Percentiles rank a stretch among this genome's conserved stretches.
Evolutionary conservation across 2,329 filamentous ascomycete genomes (phyloP).

Genomic region (Trichoderma hamatum): DNA sequence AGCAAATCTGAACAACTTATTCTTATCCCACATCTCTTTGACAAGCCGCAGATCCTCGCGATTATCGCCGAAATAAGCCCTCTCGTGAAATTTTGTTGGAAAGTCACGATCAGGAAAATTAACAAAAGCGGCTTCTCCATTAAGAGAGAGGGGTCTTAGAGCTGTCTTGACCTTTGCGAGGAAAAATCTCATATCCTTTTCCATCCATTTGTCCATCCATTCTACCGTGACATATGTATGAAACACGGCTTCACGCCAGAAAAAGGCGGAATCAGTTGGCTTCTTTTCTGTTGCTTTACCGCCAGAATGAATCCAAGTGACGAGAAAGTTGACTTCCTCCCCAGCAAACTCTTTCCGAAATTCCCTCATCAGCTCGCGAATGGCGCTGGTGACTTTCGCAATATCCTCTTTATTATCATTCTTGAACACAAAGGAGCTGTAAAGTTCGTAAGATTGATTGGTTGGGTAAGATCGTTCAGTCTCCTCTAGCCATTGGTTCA

Average conservation of each 20-base stretch:
- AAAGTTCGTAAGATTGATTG: conserved; percentile 5
- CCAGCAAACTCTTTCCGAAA: not conserved
- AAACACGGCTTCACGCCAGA: conserved; percentile 6
- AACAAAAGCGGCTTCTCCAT: not conserved
- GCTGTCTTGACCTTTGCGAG: conserved; percentile 1
- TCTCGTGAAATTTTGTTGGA: not conserved
- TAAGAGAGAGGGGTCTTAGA: not conserved
- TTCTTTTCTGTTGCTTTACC: conserved; percentile 10
- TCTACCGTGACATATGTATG: conserved; percentile 5
- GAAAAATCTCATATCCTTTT: conserved; percentile 7
- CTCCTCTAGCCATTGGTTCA: conserved; percentile 7
- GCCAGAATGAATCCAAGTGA: conserved; percentile 4
- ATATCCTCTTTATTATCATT: not conserved
- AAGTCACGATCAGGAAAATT: conserved; percentile 4
- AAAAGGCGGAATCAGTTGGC: not conserved
- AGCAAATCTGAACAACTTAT: not conserved
- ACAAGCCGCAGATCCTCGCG: not conserved
- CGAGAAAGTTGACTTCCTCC: conserved; percentile 5
- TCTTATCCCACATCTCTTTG: conserved; percentile 1
- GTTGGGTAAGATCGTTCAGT: conserved; percentile 4
- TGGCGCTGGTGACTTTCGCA: not conserved
- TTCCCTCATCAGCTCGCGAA: not conserved
- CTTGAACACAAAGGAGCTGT: conserved; percentile 5
- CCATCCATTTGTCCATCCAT: conserved; percentile 12
- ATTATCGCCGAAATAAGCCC: not conserved